Evolutionary conservation across 257 asterid genomes (phyloP).

Genomic region (Scutellaria galericulata): DNA sequence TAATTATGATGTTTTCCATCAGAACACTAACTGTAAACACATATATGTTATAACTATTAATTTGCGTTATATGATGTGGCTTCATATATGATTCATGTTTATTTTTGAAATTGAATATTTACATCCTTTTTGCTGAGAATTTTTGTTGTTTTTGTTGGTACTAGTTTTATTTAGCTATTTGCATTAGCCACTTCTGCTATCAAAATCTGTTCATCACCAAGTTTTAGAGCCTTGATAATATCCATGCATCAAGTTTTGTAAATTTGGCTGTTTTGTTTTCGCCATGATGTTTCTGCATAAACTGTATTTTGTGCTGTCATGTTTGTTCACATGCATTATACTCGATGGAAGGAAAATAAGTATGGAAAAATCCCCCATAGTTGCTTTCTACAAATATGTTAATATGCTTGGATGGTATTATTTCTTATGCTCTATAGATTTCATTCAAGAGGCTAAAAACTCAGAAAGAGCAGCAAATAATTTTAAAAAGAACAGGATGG

Average conservation of each 20-base stretch:
- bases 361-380: slow-evolving; percentile 24
- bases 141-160: neutral
- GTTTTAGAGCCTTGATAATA: slow-evolving; percentile 16
- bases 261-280: slow-evolving; percentile 16
- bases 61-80: slow-evolving; percentile 15
- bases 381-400: slow-evolving; percentile 22
- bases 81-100: slow-evolving; percentile 24
- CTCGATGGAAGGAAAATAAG: slow-evolving; percentile 31
- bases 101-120: slow-evolving; percentile 16
- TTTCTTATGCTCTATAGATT: slow-evolving; percentile 60
- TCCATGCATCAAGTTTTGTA: slow-evolving; percentile 11
- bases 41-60: neutral
- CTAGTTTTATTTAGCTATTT: slow-evolving; percentile 27
- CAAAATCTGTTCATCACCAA: slow-evolving; percentile 18
- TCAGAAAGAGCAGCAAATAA: slow-evolving; percentile 70
- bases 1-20: slow-evolving; percentile 21
- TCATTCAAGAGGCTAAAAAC: slow-evolving; percentile 86
- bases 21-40: neutral
- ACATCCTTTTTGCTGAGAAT: neutral
- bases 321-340: slow-evolving; percentile 14
- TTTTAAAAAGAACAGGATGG: slow-evolving; percentile 61
- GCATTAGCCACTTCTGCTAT: slow-evolving; percentile 26
- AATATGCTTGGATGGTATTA: slow-evolving; percentile 34
- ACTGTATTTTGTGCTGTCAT: slow-evolving; percentile 7
- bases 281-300: neutral